phyloP scores from a whole-genome alignment of 2,329 filamentous ascomycete genomes.

The Epichloe aotearoae region DNA sequence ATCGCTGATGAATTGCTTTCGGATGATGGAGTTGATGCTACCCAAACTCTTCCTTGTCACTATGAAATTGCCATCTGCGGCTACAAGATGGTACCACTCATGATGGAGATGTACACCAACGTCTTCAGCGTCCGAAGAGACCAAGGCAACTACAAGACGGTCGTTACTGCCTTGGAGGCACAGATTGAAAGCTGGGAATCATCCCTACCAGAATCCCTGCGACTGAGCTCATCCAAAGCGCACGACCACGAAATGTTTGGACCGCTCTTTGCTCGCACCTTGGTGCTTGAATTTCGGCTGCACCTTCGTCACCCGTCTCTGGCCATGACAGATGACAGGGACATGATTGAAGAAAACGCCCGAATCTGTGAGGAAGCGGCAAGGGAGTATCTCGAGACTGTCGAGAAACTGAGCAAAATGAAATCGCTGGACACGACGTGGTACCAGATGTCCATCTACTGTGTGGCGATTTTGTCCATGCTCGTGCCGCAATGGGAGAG shows the following conservation, averaged over 20 bases:
- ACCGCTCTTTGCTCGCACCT: constrained; percentile 40
- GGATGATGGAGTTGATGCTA: constrained; percentile 47
- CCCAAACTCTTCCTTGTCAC: constrained; percentile 44
- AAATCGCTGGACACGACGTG: constrained; percentile 67
- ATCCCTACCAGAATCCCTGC: constrained; percentile 47
- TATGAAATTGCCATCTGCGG: constrained; percentile 54
- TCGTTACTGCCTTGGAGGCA: constrained; percentile 51
- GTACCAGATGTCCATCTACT: constrained; percentile 60
- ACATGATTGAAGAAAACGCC: constrained; percentile 47
- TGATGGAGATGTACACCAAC: constrained; percentile 60
- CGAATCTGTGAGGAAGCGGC: constrained; percentile 54
- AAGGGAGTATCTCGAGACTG: constrained; percentile 47
- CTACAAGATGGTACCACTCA: constrained; percentile 52
- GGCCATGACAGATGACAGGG: constrained; percentile 38
- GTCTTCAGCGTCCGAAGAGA: constrained; percentile 60
- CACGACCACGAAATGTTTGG: constrained; percentile 33
- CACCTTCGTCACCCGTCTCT: constrained; percentile 49
- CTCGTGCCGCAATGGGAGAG: constrained; percentile 58
- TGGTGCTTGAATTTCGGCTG: constrained; percentile 44
- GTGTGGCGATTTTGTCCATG: constrained; percentile 60
- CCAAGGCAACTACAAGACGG: constrained; percentile 47
- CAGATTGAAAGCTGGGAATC: constrained; percentile 51
- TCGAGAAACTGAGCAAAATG: constrained; percentile 44
- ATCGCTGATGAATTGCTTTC: constrained; percentile 58
- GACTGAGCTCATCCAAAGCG: constrained; percentile 28